A percentile compares a stretch with the other conserved stretches of the same genome.
Conservation (phyloP, 768 basidiomycete species). For the Psilocybe cubensis region DNA sequence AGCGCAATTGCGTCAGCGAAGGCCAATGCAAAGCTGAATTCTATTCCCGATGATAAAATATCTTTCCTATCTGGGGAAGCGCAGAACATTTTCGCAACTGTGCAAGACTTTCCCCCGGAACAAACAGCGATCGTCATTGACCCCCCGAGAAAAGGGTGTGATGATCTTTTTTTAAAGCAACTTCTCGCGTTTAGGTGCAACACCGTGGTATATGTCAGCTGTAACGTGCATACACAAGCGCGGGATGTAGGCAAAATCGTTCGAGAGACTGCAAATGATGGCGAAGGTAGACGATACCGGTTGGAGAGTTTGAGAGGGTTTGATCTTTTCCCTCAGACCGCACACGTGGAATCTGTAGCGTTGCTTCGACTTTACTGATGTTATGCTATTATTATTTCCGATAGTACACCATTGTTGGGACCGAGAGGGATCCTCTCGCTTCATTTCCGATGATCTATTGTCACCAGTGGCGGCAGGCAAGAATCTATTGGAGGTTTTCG, state of each 20-base stretch:
- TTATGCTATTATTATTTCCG: background rate
- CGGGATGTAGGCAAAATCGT: constrained; percentile 82
- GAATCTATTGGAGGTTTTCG: background rate
- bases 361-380: constrained; percentile 53
- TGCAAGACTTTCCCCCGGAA: constrained; percentile 64
- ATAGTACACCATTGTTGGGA: background rate
- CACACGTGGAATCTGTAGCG: constrained; percentile 88
- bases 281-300: constrained; percentile 57
- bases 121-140: constrained; percentile 80
- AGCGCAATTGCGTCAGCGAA: constrained; percentile 73
- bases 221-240: constrained; percentile 94
- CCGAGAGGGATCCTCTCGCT: background rate
- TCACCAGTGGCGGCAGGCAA: background rate
- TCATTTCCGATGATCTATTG: background rate
- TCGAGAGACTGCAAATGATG: constrained; percentile 43
- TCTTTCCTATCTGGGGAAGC: constrained; percentile 84
- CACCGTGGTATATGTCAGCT: constrained; percentile 88
- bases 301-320: constrained; percentile 87
- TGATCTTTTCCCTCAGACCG: constrained; percentile 96
- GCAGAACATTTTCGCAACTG: constrained; percentile 77
- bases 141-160: constrained; percentile 95
- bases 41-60: constrained; percentile 57
- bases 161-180: constrained; percentile 77
- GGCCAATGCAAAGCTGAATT: constrained; percentile 68
- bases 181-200: constrained; percentile 67